A percentile compares a stretch with the other conserved stretches of the same genome.
phyloP scores from a whole-genome alignment of 1,284 basidiomycete species.

The Puccinia hordei region DNA sequence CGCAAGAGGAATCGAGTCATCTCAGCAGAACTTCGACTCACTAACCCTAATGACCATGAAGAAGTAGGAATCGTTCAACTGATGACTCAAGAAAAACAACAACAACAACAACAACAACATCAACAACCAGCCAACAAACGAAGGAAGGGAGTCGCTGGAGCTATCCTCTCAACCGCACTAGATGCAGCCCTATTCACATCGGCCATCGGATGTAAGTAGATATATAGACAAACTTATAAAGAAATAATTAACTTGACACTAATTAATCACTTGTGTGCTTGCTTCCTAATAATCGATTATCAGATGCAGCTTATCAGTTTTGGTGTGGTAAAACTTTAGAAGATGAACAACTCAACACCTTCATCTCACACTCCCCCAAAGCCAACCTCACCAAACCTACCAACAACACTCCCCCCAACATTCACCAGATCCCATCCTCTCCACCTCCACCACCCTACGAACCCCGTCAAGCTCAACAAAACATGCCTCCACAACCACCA shows the following conservation, averaged over 20 bases:
- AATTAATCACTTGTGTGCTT: too few relatives aligned
- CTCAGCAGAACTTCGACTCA: too few relatives aligned
- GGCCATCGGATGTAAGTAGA: conserved; percentile 40
- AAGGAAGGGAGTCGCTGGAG: conserved; percentile 39
- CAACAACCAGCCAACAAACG: conserved; percentile 23
- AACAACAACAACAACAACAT: background rate
- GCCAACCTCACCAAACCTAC: background rate
- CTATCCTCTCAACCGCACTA: conserved; percentile 36
- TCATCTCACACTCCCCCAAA: background rate
- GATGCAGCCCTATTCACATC: conserved; percentile 49
- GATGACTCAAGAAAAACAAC: background rate
- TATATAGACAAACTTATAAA: too few relatives aligned
- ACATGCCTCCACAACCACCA: too few relatives aligned
- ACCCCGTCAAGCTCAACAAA: background rate
- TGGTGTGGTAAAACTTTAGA: conserved; percentile 38
- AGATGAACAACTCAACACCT: background rate
- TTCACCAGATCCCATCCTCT: background rate
- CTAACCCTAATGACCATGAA: too few relatives aligned
- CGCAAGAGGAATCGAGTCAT: too few relatives aligned
- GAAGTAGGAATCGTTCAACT: too few relatives aligned
- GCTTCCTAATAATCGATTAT: background rate
- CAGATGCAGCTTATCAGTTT: conserved; percentile 47
- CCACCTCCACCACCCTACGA: conserved; percentile 44
- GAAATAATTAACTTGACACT: background rate
- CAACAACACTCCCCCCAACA: background rate